Evolutionary conservation across 129 eudicot genomes (phyloP).

Genomic region (Erigeron canadensis): DNA sequence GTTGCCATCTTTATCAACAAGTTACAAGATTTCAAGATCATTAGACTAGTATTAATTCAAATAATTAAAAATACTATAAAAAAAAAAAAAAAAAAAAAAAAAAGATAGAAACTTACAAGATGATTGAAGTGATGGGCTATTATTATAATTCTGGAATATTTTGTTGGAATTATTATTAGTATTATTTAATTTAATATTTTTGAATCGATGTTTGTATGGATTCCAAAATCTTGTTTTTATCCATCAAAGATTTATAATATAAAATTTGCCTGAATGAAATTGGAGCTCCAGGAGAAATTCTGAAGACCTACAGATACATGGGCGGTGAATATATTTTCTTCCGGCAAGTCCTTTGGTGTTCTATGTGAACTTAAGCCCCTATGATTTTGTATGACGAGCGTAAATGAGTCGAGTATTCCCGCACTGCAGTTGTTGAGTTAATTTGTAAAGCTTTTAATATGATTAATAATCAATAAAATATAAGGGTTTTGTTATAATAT

Average conservation of each 20-base stretch:
- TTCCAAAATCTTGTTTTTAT: slow-evolving; percentile 39
- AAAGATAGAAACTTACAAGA: slow-evolving; percentile 31
- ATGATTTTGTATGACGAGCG: no score
- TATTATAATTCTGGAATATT: not conserved
- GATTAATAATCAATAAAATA: no score
- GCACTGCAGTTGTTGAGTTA: no score
- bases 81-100: not conserved
- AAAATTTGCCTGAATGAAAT: slow-evolving; percentile 23
- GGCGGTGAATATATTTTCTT: no score
- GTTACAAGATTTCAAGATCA: not conserved
- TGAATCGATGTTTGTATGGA: slow-evolving; percentile 36
- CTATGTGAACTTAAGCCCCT: no score
- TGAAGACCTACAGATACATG: no score
- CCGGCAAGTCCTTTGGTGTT: no score
- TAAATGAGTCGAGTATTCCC: no score
- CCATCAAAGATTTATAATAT: slow-evolving; percentile 32
- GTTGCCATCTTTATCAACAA: slow-evolving; percentile 8
- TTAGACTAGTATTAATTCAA: not conserved
- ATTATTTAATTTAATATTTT: slow-evolving; percentile 39
- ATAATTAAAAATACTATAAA: not conserved
- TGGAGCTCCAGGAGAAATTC: slow-evolving; percentile 23
- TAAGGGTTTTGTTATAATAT: no score
- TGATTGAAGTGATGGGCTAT: slow-evolving; percentile 15
- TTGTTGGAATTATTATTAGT: slow-evolving; percentile 33
- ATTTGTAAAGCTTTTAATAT: no score